phyloP scores from a whole-genome alignment of 1,139 yeast species.

The Meyerozyma carpophila region DNA sequence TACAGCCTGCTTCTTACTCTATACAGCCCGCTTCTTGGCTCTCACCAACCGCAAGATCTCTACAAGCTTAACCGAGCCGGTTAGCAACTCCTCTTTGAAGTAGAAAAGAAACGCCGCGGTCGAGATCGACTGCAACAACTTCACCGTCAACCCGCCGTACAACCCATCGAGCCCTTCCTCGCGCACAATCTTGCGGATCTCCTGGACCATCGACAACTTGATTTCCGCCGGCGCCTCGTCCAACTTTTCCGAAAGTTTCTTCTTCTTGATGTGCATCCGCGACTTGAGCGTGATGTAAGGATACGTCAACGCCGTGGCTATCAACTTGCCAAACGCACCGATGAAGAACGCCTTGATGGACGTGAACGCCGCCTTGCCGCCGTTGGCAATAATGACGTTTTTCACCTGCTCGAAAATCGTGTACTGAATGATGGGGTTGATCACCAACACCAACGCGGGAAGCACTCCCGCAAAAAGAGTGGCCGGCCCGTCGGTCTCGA shows the following conservation, averaged over 20 bases:
- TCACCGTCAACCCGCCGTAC: conserved; percentile 76
- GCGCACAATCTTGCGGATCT: conserved; percentile 46
- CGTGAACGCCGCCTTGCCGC: conserved; percentile 42
- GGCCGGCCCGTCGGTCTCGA: conserved; percentile 63
- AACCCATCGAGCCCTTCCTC: conserved; percentile 74
- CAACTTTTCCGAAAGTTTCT: conserved; percentile 21
- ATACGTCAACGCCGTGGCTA: conserved; percentile 82
- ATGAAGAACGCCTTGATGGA: conserved; percentile 74
- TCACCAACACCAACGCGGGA: conserved; percentile 80
- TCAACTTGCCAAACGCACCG: conserved; percentile 85
- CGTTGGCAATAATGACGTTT: conserved; percentile 53
- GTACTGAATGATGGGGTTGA: conserved; percentile 89
- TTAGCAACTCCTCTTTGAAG: conserved; percentile 79
- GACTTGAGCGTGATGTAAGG: conserved; percentile 89
- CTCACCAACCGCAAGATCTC: conserved; percentile 28
- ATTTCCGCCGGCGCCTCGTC: conserved; percentile 17
- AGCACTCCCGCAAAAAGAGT: conserved; percentile 79
- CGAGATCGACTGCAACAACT: conserved; percentile 74
- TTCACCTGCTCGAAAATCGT: conserved; percentile 86
- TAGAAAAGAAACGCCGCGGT: conserved; percentile 89
- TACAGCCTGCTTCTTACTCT: too few relatives aligned
- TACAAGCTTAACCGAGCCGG: conserved; percentile 44
- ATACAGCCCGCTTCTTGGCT: conserved; percentile 17
- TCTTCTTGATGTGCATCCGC: conserved; percentile 70
- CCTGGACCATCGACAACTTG: conserved; percentile 37